Evolutionary conservation across 2,329 filamentous ascomycete species (phyloP).

Genomic region (Cercospora brassicicola): DNA sequence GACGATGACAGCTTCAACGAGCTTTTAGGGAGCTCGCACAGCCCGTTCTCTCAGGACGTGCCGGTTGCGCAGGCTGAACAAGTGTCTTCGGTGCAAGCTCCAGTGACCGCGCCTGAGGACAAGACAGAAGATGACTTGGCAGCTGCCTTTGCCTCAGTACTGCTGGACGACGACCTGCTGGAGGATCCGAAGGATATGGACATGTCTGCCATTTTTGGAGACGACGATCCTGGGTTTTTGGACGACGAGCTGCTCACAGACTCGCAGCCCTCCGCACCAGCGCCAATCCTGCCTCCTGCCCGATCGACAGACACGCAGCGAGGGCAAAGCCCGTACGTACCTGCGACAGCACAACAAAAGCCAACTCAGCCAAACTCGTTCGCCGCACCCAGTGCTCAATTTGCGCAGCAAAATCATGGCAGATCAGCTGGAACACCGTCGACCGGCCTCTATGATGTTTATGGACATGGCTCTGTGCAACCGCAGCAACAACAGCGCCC

Average conservation of each 20-base stretch:
- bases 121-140: constrained; percentile 63
- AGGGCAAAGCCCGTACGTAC: constrained; percentile 23
- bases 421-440: constrained; percentile 37
- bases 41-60: background rate
- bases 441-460: constrained; percentile 38
- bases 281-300: constrained; percentile 9
- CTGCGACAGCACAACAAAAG: constrained; percentile 12
- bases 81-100: constrained; percentile 13
- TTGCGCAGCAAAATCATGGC: constrained; percentile 27
- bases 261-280: constrained; percentile 11
- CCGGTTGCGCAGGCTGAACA: constrained; percentile 15
- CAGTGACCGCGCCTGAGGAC: constrained; percentile 10
- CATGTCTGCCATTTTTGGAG: constrained; percentile 68
- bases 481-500: constrained; percentile 43
- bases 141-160: constrained; percentile 79
- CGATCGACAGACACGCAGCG: constrained; percentile 10
- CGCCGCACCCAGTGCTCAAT: constrained; percentile 25
- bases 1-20: constrained; percentile 30
- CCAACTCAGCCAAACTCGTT: constrained; percentile 24
- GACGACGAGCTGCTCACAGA: constrained; percentile 57
- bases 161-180: constrained; percentile 63
- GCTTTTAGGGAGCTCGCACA: constrained; percentile 17
- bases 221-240: constrained; percentile 82
- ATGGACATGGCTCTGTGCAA: constrained; percentile 27
- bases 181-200: constrained; percentile 52